phyloP scores from a whole-genome alignment of 148 eudicot genomes.

The Rhododendron simsii region DNA sequence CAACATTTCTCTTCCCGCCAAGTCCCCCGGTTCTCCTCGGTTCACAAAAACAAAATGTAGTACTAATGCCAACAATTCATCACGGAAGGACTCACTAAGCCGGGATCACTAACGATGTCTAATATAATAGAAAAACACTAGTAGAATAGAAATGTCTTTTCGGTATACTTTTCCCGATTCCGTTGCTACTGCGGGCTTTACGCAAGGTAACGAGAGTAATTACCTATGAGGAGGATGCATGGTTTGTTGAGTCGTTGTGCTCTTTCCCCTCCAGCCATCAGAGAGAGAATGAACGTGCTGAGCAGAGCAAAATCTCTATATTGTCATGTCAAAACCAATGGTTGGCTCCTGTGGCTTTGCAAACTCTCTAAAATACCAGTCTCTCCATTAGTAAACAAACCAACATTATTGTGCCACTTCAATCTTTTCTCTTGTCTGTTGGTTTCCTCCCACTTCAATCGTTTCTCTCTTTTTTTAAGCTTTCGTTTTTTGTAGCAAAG shows the following conservation, averaged over 20 bases:
- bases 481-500: background rate
- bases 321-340: background rate
- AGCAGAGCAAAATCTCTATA: background rate
- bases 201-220: background rate
- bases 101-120: no score
- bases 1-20: no score
- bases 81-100: no score
- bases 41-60: no score
- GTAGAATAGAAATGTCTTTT: no score
- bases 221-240: slow-evolving; percentile 77
- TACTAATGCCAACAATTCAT: no score
- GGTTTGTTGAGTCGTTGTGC: slow-evolving; percentile 50
- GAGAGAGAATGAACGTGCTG: background rate
- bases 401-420: background rate
- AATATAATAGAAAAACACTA: no score
- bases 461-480: background rate
- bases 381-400: slow-evolving; percentile 1
- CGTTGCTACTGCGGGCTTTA: background rate
- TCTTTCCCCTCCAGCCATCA: slow-evolving; percentile 38
- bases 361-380: background rate
- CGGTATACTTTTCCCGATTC: background rate
- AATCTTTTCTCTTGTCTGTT: background rate
- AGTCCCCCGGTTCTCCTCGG: no score
- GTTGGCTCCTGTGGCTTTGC: background rate
- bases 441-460: background rate